phyloP scores from a whole-genome alignment of 2,329 filamentous ascomycete species.

The Exophiala lecanii-corni region DNA sequence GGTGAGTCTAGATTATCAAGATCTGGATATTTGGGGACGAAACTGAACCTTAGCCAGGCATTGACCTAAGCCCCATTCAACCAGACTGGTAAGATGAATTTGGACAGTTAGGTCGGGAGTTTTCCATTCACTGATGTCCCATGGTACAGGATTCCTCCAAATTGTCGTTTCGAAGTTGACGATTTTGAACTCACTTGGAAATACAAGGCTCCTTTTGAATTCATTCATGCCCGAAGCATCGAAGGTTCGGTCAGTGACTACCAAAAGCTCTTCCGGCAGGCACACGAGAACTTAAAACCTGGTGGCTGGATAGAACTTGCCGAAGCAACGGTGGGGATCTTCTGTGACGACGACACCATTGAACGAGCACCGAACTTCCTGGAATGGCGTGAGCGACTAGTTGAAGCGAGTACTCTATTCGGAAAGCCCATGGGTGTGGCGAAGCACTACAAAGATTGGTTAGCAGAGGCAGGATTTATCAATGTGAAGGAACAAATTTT shows the following conservation, averaged over 20 bases:
- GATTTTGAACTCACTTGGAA: conserved; percentile 27
- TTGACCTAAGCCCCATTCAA: no score
- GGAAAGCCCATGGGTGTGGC: conserved; percentile 7
- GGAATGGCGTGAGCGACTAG: conserved; percentile 26
- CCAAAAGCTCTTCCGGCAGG: conserved; percentile 40
- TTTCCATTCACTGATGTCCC: no score
- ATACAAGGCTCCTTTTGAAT: conserved; percentile 24
- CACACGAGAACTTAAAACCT: conserved; percentile 36
- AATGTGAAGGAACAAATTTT: conserved; percentile 24
- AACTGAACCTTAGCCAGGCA: no score
- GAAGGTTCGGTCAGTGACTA: no score
- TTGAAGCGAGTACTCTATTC: conserved; percentile 28
- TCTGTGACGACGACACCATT: conserved; percentile 36
- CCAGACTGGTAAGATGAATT: no score
- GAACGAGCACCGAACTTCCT: conserved; percentile 31
- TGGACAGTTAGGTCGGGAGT: no score
- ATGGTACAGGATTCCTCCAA: conserved; percentile 29
- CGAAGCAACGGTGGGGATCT: conserved; percentile 29
- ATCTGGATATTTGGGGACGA: no score
- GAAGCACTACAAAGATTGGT: conserved; percentile 18
- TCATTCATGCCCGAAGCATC: conserved; percentile 28
- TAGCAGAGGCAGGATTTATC: conserved; percentile 24
- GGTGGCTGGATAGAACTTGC: conserved; percentile 41
- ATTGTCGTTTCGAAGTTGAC: conserved; percentile 32
- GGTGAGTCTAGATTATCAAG: no score